Base-by-base conservation (phyloP, 2,329 filamentous ascomycete species). In the Kalmusia sp. region DNA sequence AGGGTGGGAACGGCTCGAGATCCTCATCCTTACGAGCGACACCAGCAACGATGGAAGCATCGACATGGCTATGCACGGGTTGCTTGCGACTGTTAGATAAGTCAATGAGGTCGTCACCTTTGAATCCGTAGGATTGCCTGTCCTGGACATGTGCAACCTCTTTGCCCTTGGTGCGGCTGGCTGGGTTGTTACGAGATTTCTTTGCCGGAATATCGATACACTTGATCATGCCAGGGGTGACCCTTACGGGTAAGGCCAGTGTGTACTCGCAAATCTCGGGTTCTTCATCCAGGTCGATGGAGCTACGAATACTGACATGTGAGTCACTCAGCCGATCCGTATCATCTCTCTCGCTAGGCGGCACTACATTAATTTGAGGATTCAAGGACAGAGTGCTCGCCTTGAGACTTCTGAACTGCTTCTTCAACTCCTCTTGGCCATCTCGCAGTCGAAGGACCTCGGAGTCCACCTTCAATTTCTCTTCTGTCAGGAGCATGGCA, bases 201-300 rank as follows among this genome's bases (percentile, higher is more conserved):
- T 33, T 57, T 1, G 64, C 43, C 5, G 55, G 52, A 25, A 66
- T 62, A 14, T 67, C 55, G 5, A 69, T 54, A 17, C 63, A 38
- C 50, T 65, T 68, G 28, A 65, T 58, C 53, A 56, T 61, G 11
- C 61, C 62, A 1, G 63, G 55, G 3, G 52, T 30, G 12, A 7
- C 27, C 6, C 14, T n/a, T 3, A 62, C 52, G 3, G 51, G 54
- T 7, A 65, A 28, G 12, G 34, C 58, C 50, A 0, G 53, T 44
- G 39, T 28, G 35, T 5, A 30, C 17, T 47, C 44, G 14, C 59
- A 54, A 4, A 63, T 44, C 1, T 54, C 58, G 22, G 62, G 59
- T 40, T 68, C 60, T 45, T 66, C 60, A 7, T 63, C 57, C 5
- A 59, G 49, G 28, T 62, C 59, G 37, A 65, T 61, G 37, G 56